Percentiles rank a stretch among this genome's conserved stretches.
phyloP scores from a whole-genome alignment of 257 asterid species.

The Solanum sparsipilum region DNA sequence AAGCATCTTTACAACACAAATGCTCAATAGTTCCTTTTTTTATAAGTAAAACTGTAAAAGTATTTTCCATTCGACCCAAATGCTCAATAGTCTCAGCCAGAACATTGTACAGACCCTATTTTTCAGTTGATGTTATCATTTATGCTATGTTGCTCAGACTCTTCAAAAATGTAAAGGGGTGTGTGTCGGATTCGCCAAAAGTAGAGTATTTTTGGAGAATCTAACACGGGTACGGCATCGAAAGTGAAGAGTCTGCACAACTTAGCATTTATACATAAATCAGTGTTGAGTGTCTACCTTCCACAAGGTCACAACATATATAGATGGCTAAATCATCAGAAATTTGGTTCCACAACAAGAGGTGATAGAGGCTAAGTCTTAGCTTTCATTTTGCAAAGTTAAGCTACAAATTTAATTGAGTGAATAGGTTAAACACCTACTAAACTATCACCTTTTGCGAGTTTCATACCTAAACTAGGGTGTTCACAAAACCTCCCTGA shows the following conservation, averaged over 20 bases:
- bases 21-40: not conserved
- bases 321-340: not conserved
- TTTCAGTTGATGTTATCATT: not conserved
- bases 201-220: no score
- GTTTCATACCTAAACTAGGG: not conserved
- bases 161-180: no score
- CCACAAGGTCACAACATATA: not conserved
- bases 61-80: not conserved
- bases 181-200: no score
- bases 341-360: not conserved
- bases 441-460: not conserved
- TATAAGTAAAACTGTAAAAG: not conserved
- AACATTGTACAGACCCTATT: not conserved
- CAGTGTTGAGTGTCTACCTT: not conserved
- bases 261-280: not conserved
- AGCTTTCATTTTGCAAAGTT: not conserved
- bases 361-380: not conserved
- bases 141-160: no score
- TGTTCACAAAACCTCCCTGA: not conserved
- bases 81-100: not conserved
- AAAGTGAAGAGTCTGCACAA: no score
- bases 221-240: no score
- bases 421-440: not conserved
- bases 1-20: not conserved
- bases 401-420: not conserved